Conservation (phyloP, 2,329 filamentous ascomycete species). For the Tolypocladium sp. region DNA sequence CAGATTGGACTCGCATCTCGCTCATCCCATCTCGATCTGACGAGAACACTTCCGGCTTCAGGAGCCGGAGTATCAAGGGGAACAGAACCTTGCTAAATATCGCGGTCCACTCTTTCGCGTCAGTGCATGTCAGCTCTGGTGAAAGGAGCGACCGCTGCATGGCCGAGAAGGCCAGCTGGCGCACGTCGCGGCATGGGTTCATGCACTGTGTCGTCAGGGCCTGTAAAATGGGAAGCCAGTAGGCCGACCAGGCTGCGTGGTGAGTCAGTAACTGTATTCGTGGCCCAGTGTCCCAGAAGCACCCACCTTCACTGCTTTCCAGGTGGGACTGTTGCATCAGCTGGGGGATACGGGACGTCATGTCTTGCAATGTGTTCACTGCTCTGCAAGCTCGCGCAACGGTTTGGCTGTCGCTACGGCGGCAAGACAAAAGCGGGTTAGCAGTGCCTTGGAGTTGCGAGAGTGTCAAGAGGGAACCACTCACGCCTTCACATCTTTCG, state of each 20-base stretch:
- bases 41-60: conserved; percentile 92
- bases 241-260: conserved; percentile 77
- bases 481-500: conserved; percentile 17
- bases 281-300: no score
- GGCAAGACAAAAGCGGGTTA: neutral
- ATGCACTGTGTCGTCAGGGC: conserved; percentile 83
- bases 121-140: conserved; percentile 70
- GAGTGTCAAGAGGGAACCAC: neutral
- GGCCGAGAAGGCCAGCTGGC: conserved; percentile 77
- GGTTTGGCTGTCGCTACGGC: conserved; percentile 33
- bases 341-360: conserved; percentile 73
- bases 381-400: conserved; percentile 73
- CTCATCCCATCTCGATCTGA: conserved; percentile 89
- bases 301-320: conserved; percentile 69
- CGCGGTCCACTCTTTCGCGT: conserved; percentile 86
- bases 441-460: neutral
- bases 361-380: conserved; percentile 69
- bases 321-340: conserved; percentile 91
- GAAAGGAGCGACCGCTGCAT: conserved; percentile 81
- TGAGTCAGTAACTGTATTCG: conserved; percentile 1
- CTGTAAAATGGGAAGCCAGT: conserved; percentile 93
- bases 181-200: conserved; percentile 88
- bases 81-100: conserved; percentile 94
- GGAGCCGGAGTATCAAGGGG: conserved; percentile 73
- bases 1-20: conserved; percentile 85